phyloP scores from a whole-genome alignment of 2,329 filamentous ascomycete species.

The Domatiomyces catenatus region DNA sequence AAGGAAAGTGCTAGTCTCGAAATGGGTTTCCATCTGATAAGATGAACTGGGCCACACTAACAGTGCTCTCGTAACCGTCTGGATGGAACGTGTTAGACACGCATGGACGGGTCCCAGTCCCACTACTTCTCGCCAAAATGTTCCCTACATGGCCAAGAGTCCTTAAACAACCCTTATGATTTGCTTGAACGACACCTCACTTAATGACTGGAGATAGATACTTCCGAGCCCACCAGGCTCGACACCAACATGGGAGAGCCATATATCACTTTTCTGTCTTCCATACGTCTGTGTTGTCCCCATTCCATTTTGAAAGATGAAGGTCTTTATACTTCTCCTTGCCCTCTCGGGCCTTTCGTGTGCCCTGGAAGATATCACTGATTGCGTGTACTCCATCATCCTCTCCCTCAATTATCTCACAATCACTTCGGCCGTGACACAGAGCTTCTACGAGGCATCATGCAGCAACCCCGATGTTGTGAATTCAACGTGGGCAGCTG shows the following conservation, averaged over 20 bases:
- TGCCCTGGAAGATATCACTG: constrained; percentile 1
- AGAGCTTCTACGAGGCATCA: constrained; percentile 8
- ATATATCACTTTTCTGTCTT: not conserved
- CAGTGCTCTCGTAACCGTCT: too few relatives aligned
- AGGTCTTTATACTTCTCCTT: not conserved
- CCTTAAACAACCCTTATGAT: not conserved
- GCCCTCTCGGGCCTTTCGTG: constrained; percentile 1
- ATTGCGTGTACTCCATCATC: too few relatives aligned
- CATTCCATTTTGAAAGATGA: constrained; percentile 1
- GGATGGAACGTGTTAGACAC: not conserved
- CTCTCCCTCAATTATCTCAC: constrained; percentile 2
- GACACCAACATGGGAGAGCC: not conserved
- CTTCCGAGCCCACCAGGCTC: not conserved
- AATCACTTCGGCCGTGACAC: constrained; percentile 2
- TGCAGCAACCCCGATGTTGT: constrained; percentile 22
- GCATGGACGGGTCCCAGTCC: not conserved
- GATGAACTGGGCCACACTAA: not conserved
- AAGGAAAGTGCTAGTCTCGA: not conserved
- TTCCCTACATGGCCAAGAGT: not conserved
- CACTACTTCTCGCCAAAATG: not conserved
- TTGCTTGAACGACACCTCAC: not conserved
- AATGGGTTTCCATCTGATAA: not conserved
- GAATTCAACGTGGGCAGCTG: constrained; percentile 24
- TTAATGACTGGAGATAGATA: not conserved
- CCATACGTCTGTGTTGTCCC: not conserved